Base-by-base conservation (phyloP, 192 early-diverging fungal genomes). In the Endogone sp. region DNA sequence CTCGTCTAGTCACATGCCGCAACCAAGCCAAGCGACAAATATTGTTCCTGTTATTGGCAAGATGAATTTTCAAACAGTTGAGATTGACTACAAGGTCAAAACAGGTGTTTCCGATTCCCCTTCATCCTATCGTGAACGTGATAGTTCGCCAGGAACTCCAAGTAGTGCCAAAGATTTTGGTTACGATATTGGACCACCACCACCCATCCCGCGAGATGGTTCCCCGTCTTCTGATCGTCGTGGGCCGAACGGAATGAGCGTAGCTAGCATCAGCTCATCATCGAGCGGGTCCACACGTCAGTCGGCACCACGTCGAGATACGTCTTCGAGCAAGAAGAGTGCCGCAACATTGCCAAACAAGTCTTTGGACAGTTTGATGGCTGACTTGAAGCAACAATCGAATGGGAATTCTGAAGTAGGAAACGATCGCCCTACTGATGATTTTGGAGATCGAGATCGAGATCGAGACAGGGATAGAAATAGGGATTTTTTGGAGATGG, bases 291-390 rank as follows among this genome's bases (percentile, higher is more conserved):
- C 37, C 4, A 44, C 37, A 4, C 37, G 37, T 44, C 37, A 44
- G 37, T 44, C 37, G 13, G 37, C 37, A 8, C 37, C 37, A 13
- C 37, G 37, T 4, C 37, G 71, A 26, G 62, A 59, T 49, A 67
- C 28, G n/a, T 29, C 65, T 27, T 31, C 59, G 24, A 55, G 56
- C 27, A 67, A 67, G 61, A 62, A 62, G 11, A 23, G 28, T 6
- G 22, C 55, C 2, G 11, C 74, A 67, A 30, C 73, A 65, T 29
- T 62, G 54, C 21, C 77, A 63, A 44, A 30, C 68, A 29, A 83
- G 8, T 88, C 86, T 24, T 68, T 92, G 64, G 91, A 92, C 70
- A 88, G 85, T 62, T 72, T 92, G 28, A 92, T 92, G 91, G 88
- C 88, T 3, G 91, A 91, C 69, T 71, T 92, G 22, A 89, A 87